Evolutionary conservation across 345 rosid genomes (phyloP), one percentile per base, ranked within the genome.

Genomic region (Populus pruinosa): DNA sequence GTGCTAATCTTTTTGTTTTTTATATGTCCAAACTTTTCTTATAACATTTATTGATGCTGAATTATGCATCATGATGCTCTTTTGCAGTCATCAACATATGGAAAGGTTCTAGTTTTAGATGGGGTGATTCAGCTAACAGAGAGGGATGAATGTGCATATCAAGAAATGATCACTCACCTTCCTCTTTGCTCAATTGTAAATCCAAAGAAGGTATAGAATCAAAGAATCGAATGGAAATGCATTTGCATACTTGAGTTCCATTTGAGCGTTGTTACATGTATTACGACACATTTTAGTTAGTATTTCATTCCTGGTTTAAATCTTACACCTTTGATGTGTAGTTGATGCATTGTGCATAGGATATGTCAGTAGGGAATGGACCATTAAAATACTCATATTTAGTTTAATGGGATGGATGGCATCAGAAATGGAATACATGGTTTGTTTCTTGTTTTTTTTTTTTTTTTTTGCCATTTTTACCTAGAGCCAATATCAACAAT

Each of bases 91-190:
- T 87, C 98, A 13, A 90, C 99, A 7, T 95, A 95, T 50, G 99
- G 99, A 33, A 95, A 93, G 78, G 98, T 95, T 79, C 88, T 95
- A 53, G 93, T 95, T 79, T 83, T 95, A 91, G 99, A 95, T 75
- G 99, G 99, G 36, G 96, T 93, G 83, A 92, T 95, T 79, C 99
- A 95, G 73, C 94, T 95, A 25, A 95, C 99, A 1, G 96, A 95
- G 85, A 90, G 98, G 80, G 99, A 95, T 79, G 98, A 95, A 83
- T 95, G 98, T 85, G 98, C 99, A 9, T 95, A 95, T 80, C 99
- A 95, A 75, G 99, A 95, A 88, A 95, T 95, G 99, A 95, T 95
- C 65, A 87, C 94, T 84, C 99, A 95, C 77, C 98, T 95, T 79
- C 98, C 98, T 0, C 91, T 95, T 53, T 93, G 97, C 87, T 93